These are phyloP conservation scores for Boletus rufocinnamomeus DNA, from an alignment of 768 basidiomycete species.

Conservation along the genomic window DNA sequence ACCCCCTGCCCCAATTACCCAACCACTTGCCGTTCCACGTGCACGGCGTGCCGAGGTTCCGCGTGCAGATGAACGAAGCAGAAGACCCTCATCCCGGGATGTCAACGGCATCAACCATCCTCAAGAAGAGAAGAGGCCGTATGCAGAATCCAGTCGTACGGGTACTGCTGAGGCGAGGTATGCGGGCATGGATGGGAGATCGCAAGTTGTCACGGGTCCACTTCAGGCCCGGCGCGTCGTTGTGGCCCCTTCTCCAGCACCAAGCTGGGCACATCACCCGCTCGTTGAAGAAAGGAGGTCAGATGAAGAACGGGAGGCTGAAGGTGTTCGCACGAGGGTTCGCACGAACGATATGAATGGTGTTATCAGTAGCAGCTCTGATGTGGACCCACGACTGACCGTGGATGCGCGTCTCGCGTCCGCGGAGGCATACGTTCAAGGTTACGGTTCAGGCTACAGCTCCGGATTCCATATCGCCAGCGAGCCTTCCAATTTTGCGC, in stretches of 20 bases:
- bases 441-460: slow-evolving; percentile 39
- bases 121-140: slow-evolving; percentile 18
- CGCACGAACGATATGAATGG: slow-evolving; percentile 16
- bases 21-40: slow-evolving; percentile 23
- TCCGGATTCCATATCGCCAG: slow-evolving; percentile 29
- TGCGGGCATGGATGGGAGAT: slow-evolving; percentile 20
- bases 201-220: slow-evolving; percentile 37
- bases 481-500: slow-evolving; percentile 15
- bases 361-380: not conserved
- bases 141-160: slow-evolving; percentile 15
- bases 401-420: slow-evolving; percentile 32
- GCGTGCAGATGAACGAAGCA: slow-evolving; percentile 26
- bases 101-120: slow-evolving; percentile 12
- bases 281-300: slow-evolving; percentile 33
- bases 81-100: slow-evolving; percentile 17
- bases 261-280: slow-evolving; percentile 34
- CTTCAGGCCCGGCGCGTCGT: slow-evolving; percentile 35
- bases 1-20: slow-evolving; percentile 13
- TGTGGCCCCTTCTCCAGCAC: slow-evolving; percentile 25
- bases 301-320: slow-evolving; percentile 31
- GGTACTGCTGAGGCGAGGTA: slow-evolving; percentile 10
- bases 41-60: slow-evolving; percentile 25
- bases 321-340: slow-evolving; percentile 5
- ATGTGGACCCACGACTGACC: slow-evolving; percentile 1
- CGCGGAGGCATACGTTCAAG: slow-evolving; percentile 38